Evolutionary conservation across 2,329 filamentous ascomycete genomes (phyloP).

Genomic region (Plenodomus biglobosus): DNA sequence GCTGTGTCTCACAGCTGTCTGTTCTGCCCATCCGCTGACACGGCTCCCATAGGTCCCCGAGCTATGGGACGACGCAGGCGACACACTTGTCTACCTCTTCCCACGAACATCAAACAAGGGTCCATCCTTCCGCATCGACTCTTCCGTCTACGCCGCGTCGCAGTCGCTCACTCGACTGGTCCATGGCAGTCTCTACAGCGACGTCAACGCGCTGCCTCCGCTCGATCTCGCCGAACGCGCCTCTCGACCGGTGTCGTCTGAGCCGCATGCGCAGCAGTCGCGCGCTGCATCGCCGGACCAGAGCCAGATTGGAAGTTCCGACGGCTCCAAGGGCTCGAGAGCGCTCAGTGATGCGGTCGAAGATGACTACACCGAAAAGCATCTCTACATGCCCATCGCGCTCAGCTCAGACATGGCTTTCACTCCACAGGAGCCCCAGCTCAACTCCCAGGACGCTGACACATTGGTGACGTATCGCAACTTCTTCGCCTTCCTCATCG

Average conservation of each 20-base stretch:
- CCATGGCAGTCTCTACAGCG: constrained; percentile 55
- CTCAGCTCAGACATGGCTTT: constrained; percentile 54
- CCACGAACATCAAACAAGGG: constrained; percentile 58
- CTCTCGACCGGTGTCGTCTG: constrained; percentile 24
- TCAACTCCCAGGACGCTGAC: constrained; percentile 55
- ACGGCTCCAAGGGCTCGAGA: constrained; percentile 52
- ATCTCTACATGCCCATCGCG: constrained; percentile 61
- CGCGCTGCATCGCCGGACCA: constrained; percentile 37
- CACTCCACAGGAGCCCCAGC: constrained; percentile 35
- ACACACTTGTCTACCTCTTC: constrained; percentile 65
- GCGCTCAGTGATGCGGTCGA: constrained; percentile 53
- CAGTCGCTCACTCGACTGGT: constrained; percentile 57
- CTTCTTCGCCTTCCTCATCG: constrained; percentile 64
- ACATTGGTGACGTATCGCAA: constrained; percentile 62
- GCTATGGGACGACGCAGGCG: constrained; percentile 64
- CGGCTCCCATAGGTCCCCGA: constrained; percentile 52
- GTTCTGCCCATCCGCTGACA: constrained; percentile 9
- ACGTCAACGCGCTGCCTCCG: constrained; percentile 15
- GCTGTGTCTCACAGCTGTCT: constrained; percentile 2
- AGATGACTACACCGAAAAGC: constrained; percentile 52
- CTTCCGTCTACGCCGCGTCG: constrained; percentile 60
- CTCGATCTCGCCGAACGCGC: constrained; percentile 25
- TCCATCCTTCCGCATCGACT: constrained; percentile 64
- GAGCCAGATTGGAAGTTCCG: constrained; percentile 41
- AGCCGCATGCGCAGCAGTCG: constrained; percentile 31